Percentiles rank a stretch among this genome's conserved stretches.
These are phyloP conservation scores for Allium sativum DNA, from an alignment of 106 monocot species.

Conservation along the genomic window DNA sequence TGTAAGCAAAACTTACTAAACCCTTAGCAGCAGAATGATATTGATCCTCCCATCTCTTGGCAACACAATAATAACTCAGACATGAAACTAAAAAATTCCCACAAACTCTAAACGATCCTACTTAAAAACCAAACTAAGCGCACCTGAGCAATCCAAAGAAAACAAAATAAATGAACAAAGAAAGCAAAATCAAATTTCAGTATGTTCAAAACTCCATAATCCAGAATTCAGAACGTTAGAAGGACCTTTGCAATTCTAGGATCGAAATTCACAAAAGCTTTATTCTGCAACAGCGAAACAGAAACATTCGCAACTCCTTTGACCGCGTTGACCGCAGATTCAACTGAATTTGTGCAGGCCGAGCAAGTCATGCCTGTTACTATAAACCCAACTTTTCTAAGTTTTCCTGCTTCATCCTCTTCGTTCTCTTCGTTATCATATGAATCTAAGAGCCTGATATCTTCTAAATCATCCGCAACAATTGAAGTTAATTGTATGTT, in stretches of 20 bases:
- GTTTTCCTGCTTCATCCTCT: neutral
- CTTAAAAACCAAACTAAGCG: neutral
- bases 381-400: conserved; percentile 14
- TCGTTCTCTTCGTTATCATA: conserved; percentile 1
- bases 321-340: conserved; percentile 15
- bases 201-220: too few relatives aligned
- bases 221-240: neutral
- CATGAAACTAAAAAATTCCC: too few relatives aligned
- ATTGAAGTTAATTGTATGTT: conserved; percentile 6
- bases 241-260: conserved; percentile 11
- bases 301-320: conserved; percentile 11
- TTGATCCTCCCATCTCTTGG: too few relatives aligned
- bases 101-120: too few relatives aligned
- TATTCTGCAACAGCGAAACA: conserved; percentile 21
- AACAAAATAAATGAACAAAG: neutral
- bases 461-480: conserved; percentile 9
- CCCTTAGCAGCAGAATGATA: too few relatives aligned
- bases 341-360: conserved; percentile 15
- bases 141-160: neutral
- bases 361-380: conserved; percentile 26
- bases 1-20: neutral
- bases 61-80: too few relatives aligned
- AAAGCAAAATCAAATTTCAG: too few relatives aligned
- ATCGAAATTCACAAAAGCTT: conserved; percentile 19
- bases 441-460: conserved; percentile 9